Evolutionary conservation across 2,329 filamentous ascomycete genomes (phyloP).

Genomic region (Penicillium sp.): DNA sequence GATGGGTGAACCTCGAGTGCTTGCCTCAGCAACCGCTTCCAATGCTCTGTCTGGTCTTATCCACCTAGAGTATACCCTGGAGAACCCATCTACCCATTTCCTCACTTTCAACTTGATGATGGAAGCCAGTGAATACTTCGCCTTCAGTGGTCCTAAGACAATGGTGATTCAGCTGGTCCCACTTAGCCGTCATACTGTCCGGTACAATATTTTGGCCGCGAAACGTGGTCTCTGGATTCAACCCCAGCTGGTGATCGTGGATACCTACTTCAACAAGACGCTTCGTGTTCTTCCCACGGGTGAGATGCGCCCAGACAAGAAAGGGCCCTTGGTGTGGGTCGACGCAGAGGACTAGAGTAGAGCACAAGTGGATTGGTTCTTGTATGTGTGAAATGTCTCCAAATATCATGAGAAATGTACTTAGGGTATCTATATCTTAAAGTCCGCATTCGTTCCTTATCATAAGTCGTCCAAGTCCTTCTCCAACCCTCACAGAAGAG

Average conservation of each 20-base stretch:
- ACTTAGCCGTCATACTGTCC: constrained; percentile 70
- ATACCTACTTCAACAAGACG: constrained; percentile 91
- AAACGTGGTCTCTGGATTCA: constrained; percentile 65
- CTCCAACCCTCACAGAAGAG: constrained; percentile 24
- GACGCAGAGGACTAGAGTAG: constrained; percentile 39
- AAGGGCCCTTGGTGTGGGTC: constrained; percentile 48
- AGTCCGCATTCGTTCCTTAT: neutral
- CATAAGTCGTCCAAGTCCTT: constrained; percentile 33
- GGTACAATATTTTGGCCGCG: constrained; percentile 72
- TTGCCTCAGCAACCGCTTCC: constrained; percentile 52
- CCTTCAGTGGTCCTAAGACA: constrained; percentile 85
- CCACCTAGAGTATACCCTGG: constrained; percentile 68
- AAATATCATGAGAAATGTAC: neutral
- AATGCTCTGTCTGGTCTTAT: constrained; percentile 34
- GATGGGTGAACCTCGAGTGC: constrained; percentile 81
- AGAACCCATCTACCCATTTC: constrained; percentile 93
- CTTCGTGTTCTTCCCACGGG: constrained; percentile 77
- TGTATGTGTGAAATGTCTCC: neutral
- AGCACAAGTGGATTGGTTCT: neutral
- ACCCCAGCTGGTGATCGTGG: constrained; percentile 74
- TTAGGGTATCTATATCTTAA: neutral
- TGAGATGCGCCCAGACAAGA: constrained; percentile 60
- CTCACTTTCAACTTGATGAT: constrained; percentile 89
- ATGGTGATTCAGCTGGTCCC: constrained; percentile 79
- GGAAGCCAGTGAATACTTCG: constrained; percentile 90